A percentile compares a stretch with the other conserved stretches of the same genome.
Evolutionary conservation across 2,329 filamentous ascomycete genomes (phyloP).

Genomic region (Colletotrichum coccodes): DNA sequence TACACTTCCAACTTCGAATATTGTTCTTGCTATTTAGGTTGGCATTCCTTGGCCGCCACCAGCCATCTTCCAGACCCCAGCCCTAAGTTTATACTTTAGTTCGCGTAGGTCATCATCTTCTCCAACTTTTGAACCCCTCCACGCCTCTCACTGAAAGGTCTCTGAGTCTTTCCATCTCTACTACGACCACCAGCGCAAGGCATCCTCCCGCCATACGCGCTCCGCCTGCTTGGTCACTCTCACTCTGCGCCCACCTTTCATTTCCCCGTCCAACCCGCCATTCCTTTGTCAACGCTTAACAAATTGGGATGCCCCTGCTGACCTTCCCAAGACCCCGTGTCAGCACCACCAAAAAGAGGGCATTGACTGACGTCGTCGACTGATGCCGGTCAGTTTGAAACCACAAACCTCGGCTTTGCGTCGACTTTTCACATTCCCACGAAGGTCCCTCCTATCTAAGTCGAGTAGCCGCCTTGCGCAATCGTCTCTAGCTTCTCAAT

Average conservation of each 20-base stretch:
- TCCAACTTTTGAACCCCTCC: background rate
- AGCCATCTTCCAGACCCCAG: conserved; percentile 2
- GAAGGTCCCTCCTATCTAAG: background rate
- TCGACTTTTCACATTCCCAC: conserved; percentile 10
- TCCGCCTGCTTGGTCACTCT: background rate
- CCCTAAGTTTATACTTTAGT: background rate
- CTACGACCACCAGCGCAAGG: background rate
- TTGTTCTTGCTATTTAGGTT: background rate
- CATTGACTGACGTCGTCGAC: conserved; percentile 24
- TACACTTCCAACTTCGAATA: background rate
- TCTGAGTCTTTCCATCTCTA: background rate
- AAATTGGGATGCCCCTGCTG: conserved; percentile 29
- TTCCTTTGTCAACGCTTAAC: background rate
- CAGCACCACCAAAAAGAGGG: conserved; percentile 10
- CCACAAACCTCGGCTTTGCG: conserved; percentile 25
- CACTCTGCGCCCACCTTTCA: conserved; percentile 7
- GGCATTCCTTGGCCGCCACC: conserved; percentile 5
- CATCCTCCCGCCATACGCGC: background rate
- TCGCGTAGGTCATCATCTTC: conserved; percentile 8
- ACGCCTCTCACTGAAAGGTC: background rate
- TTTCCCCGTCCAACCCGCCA: background rate
- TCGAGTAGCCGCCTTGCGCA: conserved; percentile 5
- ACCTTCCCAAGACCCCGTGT: conserved; percentile 2
- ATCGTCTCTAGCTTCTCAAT: background rate
- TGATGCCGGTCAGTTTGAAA: conserved; percentile 32